phyloP scores from a whole-genome alignment of 1,284 basidiomycete species.

The Coriolopsis trogii region DNA sequence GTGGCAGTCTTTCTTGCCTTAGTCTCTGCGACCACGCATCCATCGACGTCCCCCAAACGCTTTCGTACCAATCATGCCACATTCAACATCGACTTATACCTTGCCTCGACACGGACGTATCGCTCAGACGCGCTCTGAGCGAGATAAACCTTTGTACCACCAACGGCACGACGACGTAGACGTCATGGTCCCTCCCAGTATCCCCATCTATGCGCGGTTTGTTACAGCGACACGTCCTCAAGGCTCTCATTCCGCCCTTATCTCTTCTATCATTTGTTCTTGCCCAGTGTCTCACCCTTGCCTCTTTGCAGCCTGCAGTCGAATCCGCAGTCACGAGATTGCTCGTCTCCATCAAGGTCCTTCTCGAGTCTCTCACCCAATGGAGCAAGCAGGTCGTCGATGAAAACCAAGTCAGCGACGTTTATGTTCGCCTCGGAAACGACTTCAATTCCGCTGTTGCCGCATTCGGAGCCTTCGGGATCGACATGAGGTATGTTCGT shows the following conservation, averaged over 20 bases:
- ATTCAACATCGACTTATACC: no score
- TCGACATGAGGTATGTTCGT: slow-evolving; percentile 79
- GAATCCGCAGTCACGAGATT: slow-evolving; percentile 94
- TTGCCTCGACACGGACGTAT: no score
- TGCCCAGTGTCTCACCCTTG: not conserved
- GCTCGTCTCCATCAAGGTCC: slow-evolving; percentile 92
- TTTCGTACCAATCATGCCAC: no score
- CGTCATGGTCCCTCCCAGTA: no score
- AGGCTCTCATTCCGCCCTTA: no score
- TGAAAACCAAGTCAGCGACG: slow-evolving; percentile 91
- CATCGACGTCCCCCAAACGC: no score
- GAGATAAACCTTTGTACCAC: no score
- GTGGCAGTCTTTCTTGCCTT: not conserved
- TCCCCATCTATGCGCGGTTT: no score
- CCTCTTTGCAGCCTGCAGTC: slow-evolving; percentile 60
- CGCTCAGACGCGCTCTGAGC: no score
- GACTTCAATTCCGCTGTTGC: slow-evolving; percentile 95
- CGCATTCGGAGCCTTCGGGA: slow-evolving; percentile 85
- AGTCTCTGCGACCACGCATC: no score
- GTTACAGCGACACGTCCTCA: no score
- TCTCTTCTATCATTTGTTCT: not conserved
- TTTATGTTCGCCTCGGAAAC: slow-evolving; percentile 95
- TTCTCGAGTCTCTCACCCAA: slow-evolving; percentile 88
- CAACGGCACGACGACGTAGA: no score
- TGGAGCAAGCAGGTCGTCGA: slow-evolving; percentile 82